Conservation (phyloP, 1,284 basidiomycete genomes). For the Flammula alnicola region DNA sequence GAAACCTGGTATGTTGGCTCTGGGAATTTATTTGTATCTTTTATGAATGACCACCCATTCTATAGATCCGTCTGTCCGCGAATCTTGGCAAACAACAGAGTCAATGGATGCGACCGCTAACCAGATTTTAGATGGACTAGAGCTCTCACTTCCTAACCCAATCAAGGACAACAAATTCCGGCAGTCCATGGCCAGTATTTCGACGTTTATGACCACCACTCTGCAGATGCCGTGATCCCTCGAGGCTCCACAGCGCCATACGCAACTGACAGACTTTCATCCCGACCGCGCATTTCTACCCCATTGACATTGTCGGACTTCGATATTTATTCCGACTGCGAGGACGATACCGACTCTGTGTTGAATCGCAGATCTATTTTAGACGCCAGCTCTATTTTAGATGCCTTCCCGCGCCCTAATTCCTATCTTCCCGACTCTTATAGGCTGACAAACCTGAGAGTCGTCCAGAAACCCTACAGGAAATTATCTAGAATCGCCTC, state of each 20-base stretch:
- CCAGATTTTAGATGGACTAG: conserved; percentile 42
- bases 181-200: conserved; percentile 60
- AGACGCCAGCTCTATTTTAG: conserved; percentile 45
- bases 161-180: conserved; percentile 38
- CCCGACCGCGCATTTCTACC: conserved; percentile 33
- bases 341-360: conserved; percentile 35
- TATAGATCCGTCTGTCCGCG: conserved; percentile 32
- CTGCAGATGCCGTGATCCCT: conserved; percentile 59
- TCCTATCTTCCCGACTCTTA: conserved; percentile 30
- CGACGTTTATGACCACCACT: conserved; percentile 62
- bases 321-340: conserved; percentile 45
- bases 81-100: conserved; percentile 49
- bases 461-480: conserved; percentile 33
- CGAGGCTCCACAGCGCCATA: conserved; percentile 21
- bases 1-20: conserved; percentile 11
- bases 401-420: conserved; percentile 42
- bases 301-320: conserved; percentile 44
- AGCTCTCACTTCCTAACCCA: conserved; percentile 43
- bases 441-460: conserved; percentile 17
- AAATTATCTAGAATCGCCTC: conserved; percentile 13
- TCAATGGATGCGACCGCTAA: conserved; percentile 35
- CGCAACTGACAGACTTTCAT: conserved; percentile 6
- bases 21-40: not conserved
- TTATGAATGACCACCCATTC: not conserved
- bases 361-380: conserved; percentile 30